Conservation (phyloP, 257 asterid species). For the Petrea volubilis region DNA sequence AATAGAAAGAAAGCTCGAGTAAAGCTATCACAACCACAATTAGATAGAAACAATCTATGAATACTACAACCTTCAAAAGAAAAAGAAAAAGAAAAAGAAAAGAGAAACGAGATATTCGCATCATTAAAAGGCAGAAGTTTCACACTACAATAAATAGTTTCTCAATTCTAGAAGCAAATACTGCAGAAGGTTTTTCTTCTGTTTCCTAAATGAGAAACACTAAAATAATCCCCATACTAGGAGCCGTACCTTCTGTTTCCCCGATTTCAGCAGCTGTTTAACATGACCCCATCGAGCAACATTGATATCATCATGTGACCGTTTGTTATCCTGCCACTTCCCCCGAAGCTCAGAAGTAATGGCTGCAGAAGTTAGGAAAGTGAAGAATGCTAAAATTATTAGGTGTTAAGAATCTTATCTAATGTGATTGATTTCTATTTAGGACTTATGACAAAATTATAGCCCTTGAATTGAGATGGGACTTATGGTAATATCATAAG, state of each 20-base stretch:
- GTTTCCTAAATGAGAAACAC: not conserved
- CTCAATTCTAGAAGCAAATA: conserved; percentile 4
- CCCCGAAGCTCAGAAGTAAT: conserved; percentile 73
- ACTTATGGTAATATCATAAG: too few relatives aligned
- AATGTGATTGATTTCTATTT: too few relatives aligned
- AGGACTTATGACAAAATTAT: too few relatives aligned
- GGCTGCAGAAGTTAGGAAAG: conserved; percentile 47
- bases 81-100: too few relatives aligned
- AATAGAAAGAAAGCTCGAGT: too few relatives aligned
- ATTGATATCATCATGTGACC: conserved; percentile 70
- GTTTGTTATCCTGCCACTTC: conserved; percentile 75
- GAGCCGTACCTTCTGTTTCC: conserved; percentile 74
- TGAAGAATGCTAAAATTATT: not conserved
- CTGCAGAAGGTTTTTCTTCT: too few relatives aligned
- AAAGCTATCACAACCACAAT: not conserved
- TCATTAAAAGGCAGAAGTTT: not conserved
- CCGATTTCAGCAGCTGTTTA: conserved; percentile 60
- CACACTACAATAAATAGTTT: not conserved
- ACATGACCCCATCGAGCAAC: conserved; percentile 72
- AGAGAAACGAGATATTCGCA: not conserved
- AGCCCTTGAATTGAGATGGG: too few relatives aligned
- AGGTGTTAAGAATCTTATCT: too few relatives aligned
- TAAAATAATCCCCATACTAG: not conserved
- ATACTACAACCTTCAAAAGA: not conserved
- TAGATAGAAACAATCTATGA: not conserved